These are phyloP conservation scores for Luffa acutangula DNA, from an alignment of 306 rosid genomes.

Conservation along the genomic window DNA sequence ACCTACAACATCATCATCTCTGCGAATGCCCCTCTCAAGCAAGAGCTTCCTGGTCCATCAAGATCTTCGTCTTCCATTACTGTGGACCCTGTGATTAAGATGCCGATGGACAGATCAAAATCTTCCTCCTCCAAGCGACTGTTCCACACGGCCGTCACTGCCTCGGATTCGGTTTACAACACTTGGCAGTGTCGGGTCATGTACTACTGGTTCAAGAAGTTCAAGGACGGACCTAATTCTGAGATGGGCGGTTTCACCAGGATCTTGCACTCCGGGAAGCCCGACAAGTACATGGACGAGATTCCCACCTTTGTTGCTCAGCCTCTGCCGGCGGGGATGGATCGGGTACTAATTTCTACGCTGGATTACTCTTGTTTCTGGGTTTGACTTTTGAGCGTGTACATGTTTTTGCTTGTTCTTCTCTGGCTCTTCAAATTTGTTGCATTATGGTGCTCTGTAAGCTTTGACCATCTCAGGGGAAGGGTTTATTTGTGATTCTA, in stretches of 20 bases:
- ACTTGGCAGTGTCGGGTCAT: constrained; percentile 93
- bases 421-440: neutral
- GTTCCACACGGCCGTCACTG: constrained; percentile 94
- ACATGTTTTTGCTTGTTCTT: neutral
- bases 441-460: neutral
- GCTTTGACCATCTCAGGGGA: neutral
- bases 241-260: constrained; percentile 94
- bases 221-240: constrained; percentile 40
- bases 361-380: neutral
- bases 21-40: constrained; percentile 67
- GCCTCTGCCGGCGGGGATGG: constrained; percentile 94
- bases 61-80: constrained; percentile 24
- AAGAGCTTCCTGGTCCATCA: constrained; percentile 83
- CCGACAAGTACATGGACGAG: constrained; percentile 73
- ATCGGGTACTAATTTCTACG: constrained; percentile 37
- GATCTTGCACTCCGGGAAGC: constrained; percentile 81
- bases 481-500: neutral
- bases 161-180: constrained; percentile 84
- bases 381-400: neutral
- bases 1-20: constrained; percentile 93
- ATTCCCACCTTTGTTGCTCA: constrained; percentile 97
- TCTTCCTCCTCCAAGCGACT: constrained; percentile 32
- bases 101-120: constrained; percentile 49
- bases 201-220: constrained; percentile 90
- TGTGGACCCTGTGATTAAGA: constrained; percentile 76